Evolutionary conservation across 352 stramenopile genomes (phyloP).

Genomic region (Globisporangium nodosum): DNA sequence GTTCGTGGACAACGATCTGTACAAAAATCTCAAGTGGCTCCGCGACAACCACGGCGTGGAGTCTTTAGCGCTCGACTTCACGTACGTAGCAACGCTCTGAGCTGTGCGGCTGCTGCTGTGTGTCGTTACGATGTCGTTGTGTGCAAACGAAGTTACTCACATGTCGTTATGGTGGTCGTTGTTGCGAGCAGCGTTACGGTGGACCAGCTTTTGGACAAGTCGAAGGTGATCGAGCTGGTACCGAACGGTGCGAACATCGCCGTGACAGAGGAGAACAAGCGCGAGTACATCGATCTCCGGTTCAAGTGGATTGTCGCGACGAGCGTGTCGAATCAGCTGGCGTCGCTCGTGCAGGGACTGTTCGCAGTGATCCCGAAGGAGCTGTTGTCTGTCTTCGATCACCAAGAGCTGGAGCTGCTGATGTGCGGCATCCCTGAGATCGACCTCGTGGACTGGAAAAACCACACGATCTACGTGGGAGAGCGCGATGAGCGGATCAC

Average conservation of each 20-base stretch:
- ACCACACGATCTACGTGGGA: constrained; percentile 95
- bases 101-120: background rate
- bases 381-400: constrained; percentile 94
- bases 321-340: constrained; percentile 86
- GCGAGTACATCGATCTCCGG: constrained; percentile 93
- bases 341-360: constrained; percentile 93
- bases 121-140: background rate
- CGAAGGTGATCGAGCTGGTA: constrained; percentile 92
- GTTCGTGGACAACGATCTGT: constrained; percentile 85
- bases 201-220: constrained; percentile 65
- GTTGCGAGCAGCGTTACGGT: constrained; percentile 46
- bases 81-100: constrained; percentile 32
- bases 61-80: constrained; percentile 77
- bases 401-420: constrained; percentile 96
- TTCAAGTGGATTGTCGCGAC: constrained; percentile 84
- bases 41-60: constrained; percentile 76
- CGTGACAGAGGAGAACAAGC: constrained; percentile 97
- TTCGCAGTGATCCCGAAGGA: constrained; percentile 95
- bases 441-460: constrained; percentile 94
- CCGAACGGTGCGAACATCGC: constrained; percentile 91
- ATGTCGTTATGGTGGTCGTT: constrained; percentile 10
- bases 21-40: constrained; percentile 84
- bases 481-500: constrained; percentile 88
- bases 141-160: background rate
- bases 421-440: constrained; percentile 98